Percentiles rank a stretch among this genome's conserved stretches.
Conservation (phyloP, 768 basidiomycete species). For the Leucocoprinus leucothites region DNA sequence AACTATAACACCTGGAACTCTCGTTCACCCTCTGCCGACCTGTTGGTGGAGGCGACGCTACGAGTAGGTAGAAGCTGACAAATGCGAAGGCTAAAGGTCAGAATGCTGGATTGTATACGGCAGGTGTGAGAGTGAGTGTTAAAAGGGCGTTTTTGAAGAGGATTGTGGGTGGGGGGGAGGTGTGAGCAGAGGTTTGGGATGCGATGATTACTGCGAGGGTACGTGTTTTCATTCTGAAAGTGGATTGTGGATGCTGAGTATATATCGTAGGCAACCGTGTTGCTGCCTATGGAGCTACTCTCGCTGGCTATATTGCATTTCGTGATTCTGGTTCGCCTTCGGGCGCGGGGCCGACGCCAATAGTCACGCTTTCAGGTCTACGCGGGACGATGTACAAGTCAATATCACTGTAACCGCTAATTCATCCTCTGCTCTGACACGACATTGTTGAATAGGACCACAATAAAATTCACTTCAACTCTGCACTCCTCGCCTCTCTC, state of each 20-base stretch:
- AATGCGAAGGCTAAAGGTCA: too few species aligned
- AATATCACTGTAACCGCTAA: slow-evolving; percentile 20
- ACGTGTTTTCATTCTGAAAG: slow-evolving; percentile 18
- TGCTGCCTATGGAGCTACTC: slow-evolving; percentile 73
- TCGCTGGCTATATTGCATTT: slow-evolving; percentile 74
- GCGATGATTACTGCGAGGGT: slow-evolving; percentile 68
- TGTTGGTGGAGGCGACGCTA: slow-evolving; percentile 43
- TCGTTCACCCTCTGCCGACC: slow-evolving; percentile 38
- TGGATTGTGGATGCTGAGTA: slow-evolving; percentile 2
- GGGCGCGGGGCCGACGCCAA: slow-evolving; percentile 30
- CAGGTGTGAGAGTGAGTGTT: slow-evolving; percentile 43
- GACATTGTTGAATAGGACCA: slow-evolving; percentile 35
- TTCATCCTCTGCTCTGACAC: slow-evolving; percentile 8
- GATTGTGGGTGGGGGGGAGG: slow-evolving; percentile 54
- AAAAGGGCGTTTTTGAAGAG: slow-evolving; percentile 81
- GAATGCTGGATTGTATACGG: slow-evolving; percentile 68
- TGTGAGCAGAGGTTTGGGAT: slow-evolving; percentile 72
- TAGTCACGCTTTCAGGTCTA: too few species aligned
- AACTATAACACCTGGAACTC: too few species aligned
- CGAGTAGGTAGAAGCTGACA: slow-evolving; percentile 67
- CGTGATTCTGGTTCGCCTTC: slow-evolving; percentile 49
- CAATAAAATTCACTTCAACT: slow-evolving; percentile 41
- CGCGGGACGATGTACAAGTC: slow-evolving; percentile 68
- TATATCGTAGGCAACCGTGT: slow-evolving; percentile 68
- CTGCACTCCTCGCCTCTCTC: slow-evolving; percentile 39